Evolutionary conservation across 2,329 filamentous ascomycete species (phyloP), one percentile per base, ranked within the genome.

Genomic region (Rutstroemia sp.): DNA sequence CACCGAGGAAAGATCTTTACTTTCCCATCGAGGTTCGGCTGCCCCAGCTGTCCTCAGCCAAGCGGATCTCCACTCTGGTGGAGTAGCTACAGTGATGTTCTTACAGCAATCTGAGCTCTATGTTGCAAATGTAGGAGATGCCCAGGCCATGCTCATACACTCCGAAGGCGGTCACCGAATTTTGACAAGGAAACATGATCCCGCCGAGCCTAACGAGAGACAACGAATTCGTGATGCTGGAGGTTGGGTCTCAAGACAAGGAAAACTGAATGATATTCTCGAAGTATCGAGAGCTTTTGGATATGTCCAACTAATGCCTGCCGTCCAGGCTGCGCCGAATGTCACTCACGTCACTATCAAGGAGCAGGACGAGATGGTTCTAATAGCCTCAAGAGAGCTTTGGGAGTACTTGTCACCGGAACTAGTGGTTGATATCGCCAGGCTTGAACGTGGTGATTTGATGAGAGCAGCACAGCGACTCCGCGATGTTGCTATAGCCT

Each of bases 391-490:
- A 6, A 86, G 84, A 61, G 92, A 99, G 69, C 80, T 99, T 9
- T 99, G 94, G 94, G 92, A 97, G 62, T 96, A 92, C 70, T 79
- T 99, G 10, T 87, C 88, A 0, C 89, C 91, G 2, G 90, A 94
- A 54, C 82, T 97, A 54, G 88, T 95, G 8, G 91, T 96, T 23
- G 95, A 99, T 69, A 86, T 97, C 54, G 91, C 90, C 17, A 82
- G 92, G 60, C 87, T 87, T 23, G 92, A 96, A 71, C 85, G 91
- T 6, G 81, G 83, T 47, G 92, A 99, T 69, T 78, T 96, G 46
- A 99, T 99, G 94, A 82, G 89, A 54, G 94, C 92, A 16, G 88
- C 94, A 4, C 92, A 97, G 70, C 96, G 95, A 73, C 80, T 99
- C 34, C 85, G 94, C 57, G 94, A 99, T 73, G 77, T 97, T 54